Base-by-base conservation (phyloP, 1,284 basidiomycete genomes). In the Rhodotorula sp. region DNA sequence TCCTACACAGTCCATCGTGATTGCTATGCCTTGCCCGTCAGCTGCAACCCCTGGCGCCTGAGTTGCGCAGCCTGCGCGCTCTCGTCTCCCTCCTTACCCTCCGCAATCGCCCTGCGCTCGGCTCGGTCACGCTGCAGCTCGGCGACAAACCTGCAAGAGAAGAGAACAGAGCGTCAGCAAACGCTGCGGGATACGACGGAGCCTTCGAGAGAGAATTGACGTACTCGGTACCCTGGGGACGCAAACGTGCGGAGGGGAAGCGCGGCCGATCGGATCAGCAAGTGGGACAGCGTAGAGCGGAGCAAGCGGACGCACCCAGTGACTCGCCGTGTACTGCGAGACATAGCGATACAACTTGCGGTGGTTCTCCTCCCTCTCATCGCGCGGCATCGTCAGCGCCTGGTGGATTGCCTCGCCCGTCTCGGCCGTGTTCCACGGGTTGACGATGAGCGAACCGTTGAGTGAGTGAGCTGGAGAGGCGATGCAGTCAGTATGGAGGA, bases 361-460 rank as follows among this genome's bases (percentile, higher is more conserved):
- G 81, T 96, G 93, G 82, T 98, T 98, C 81, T 92, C 90, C 51
- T 89, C 88, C 29, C 92, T 86, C 58, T 86, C 87, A 57, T 89
- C 88, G 2, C 86, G 82, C 58, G 88, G 86, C 90, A 96, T 93
- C 4, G 91, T 94, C 69, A 99, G 88, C 0, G 95, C 93, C 79
- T 92, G 88, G 81, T 94, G 89, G 73, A 99, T 97, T 10, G 94
- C 94, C 78, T 96, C 90, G 1, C 96, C 95, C 51, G 97, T 94
- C 76, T 94, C 89, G 80, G 96, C 94, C 11, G 81, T 81, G 71
- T 82, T 82, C 82, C 82, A 83, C 58, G 94, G 94, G 82, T 97
- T 97, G 78, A 96, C 92, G 78, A 97, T 92, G 74, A 96, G 85
- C 55, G 90, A 90, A 24, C 94, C 94, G 78, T 96, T 95, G 74